Conservation (phyloP, 768 basidiomycete species). For the Cytidiella melzeri region DNA sequence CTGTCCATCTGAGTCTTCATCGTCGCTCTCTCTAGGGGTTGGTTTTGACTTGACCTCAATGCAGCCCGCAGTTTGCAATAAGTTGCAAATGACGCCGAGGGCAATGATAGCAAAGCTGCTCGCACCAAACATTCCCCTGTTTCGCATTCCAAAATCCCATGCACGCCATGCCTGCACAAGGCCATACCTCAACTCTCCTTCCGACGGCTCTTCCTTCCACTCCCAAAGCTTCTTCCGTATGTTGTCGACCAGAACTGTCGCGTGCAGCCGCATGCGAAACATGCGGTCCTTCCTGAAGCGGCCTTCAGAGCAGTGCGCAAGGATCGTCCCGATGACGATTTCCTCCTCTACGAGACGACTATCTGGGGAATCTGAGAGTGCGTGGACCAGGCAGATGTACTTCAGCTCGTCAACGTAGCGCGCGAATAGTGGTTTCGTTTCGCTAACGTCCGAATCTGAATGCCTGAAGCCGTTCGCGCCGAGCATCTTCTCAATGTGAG, state of each 20-base stretch:
- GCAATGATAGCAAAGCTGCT: conserved; percentile 68
- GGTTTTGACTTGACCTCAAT: conserved; percentile 23
- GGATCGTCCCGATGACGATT: conserved; percentile 66
- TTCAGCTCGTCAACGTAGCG: conserved; percentile 59
- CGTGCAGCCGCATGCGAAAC: conserved; percentile 57
- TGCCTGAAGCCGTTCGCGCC: conserved; percentile 13
- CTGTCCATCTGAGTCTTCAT: not conserved
- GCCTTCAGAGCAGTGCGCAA: conserved; percentile 60
- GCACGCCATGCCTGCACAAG: conserved; percentile 57
- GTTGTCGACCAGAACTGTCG: conserved; percentile 44
- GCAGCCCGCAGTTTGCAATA: conserved; percentile 32
- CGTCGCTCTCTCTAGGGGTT: not conserved
- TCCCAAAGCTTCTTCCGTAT: conserved; percentile 33
- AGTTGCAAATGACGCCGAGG: conserved; percentile 50
- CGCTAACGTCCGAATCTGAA: conserved; percentile 18
- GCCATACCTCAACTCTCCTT: conserved; percentile 19
- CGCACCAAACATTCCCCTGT: conserved; percentile 23
- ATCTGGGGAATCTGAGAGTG: conserved; percentile 50
- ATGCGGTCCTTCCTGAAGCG: conserved; percentile 54
- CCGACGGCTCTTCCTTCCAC: conserved; percentile 9
- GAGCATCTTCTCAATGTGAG: conserved; percentile 18
- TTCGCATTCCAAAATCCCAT: conserved; percentile 51
- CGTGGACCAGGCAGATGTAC: conserved; percentile 67
- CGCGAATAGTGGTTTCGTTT: conserved; percentile 36
- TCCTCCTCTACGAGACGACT: conserved; percentile 64